Percentiles rank a stretch among this genome's conserved stretches.
Conservation (phyloP, 192 early-diverging fungal species). For the Lobosporangium transversale region DNA sequence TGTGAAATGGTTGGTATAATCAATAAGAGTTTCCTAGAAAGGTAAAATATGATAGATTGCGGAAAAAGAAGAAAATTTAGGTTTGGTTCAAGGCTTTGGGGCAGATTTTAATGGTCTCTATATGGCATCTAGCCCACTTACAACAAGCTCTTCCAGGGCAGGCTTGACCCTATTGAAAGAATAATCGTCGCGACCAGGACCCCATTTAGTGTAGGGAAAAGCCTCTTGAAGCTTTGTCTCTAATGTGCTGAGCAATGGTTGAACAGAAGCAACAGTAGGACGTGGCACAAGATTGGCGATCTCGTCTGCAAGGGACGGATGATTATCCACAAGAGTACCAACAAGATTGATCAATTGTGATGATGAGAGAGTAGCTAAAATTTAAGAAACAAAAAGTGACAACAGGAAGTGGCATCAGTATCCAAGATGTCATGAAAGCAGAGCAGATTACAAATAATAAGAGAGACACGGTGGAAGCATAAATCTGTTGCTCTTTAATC, state of each 20-base stretch:
- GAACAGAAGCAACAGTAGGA: conserved; percentile 84
- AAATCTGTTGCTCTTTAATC: no score
- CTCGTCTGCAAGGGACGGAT: conserved; percentile 76
- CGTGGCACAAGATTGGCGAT: conserved; percentile 81
- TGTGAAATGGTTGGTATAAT: conserved; percentile 82
- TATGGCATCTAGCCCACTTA: no score
- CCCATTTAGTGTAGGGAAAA: conserved; percentile 90
- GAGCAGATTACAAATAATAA: no score
- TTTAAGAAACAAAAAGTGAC: neutral
- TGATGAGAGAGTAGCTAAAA: conserved; percentile 50
- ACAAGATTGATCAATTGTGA: conserved; percentile 81
- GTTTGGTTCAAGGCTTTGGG: no score
- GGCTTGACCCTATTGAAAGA: conserved; percentile 87
- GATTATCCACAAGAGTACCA: conserved; percentile 71
- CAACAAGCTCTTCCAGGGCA: conserved; percentile 75
- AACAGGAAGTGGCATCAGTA: conserved; percentile 17
- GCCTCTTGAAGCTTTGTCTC: conserved; percentile 78
- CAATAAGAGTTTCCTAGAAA: conserved; percentile 69
- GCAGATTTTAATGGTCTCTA: no score
- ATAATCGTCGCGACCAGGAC: conserved; percentile 85
- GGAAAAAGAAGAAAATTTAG: neutral
- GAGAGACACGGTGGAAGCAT: no score
- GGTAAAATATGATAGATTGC: neutral
- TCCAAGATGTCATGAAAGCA: no score
- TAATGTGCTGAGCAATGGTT: conserved; percentile 68